Evolutionary conservation across 768 basidiomycete genomes (phyloP).

Genomic region (Leccinellum albellum): DNA sequence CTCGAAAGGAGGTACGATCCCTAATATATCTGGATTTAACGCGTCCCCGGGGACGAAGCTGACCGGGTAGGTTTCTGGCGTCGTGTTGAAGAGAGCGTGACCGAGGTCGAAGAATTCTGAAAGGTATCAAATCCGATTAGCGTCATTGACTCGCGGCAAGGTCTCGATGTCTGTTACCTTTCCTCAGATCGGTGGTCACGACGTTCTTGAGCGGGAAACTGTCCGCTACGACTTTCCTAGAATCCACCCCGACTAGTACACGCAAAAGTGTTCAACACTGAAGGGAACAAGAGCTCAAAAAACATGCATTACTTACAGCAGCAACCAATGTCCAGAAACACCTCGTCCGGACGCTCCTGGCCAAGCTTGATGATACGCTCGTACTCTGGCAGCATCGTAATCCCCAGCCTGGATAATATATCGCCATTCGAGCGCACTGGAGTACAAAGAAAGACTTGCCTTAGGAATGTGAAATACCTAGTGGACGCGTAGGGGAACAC

Average conservation of each 20-base stretch:
- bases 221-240: constrained; percentile 38
- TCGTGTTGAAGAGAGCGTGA: constrained; percentile 58
- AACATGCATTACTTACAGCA: constrained; percentile 33
- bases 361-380: constrained; percentile 33
- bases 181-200: constrained; percentile 38
- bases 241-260: constrained; percentile 29
- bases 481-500: constrained; percentile 30
- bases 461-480: constrained; percentile 21
- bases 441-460: constrained; percentile 2
- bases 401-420: constrained; percentile 5
- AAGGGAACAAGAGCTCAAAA: not conserved
- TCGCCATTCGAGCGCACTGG: not conserved
- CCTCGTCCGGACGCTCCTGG: constrained; percentile 31
- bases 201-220: constrained; percentile 40
- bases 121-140: not conserved
- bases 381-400: constrained; percentile 17
- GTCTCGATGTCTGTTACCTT: constrained; percentile 23
- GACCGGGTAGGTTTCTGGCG: constrained; percentile 47
- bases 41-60: constrained; percentile 54
- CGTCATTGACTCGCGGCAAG: not conserved
- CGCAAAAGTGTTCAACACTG: not conserved
- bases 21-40: constrained; percentile 44
- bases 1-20: constrained; percentile 29
- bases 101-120: constrained; percentile 53
- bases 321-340: constrained; percentile 46